phyloP scores from a whole-genome alignment of 2,329 filamentous ascomycete genomes.

The Aspergillus pseudonomiae region DNA sequence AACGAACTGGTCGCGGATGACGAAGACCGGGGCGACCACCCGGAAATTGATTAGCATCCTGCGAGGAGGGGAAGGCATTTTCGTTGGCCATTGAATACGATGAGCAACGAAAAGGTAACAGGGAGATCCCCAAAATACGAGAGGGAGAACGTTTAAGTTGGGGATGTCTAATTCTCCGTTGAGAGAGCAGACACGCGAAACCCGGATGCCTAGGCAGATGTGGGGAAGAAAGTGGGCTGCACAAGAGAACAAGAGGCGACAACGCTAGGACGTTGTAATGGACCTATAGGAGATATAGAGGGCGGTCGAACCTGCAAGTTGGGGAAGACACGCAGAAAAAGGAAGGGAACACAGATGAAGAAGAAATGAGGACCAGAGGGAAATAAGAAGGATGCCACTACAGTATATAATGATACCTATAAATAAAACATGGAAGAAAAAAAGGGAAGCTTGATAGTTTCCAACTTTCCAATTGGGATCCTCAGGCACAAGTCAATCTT shows the following conservation, averaged over 20 bases:
- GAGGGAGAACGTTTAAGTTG: background rate
- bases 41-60: conserved; percentile 23
- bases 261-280: background rate
- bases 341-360: background rate
- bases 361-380: background rate
- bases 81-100: conserved; percentile 28
- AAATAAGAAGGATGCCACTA: background rate
- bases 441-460: too few relatives aligned
- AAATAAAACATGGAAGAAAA: background rate
- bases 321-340: background rate
- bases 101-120: background rate
- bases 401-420: background rate
- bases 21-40: conserved; percentile 17
- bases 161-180: background rate
- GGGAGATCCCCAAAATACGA: background rate
- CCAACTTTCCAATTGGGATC: background rate
- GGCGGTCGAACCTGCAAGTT: background rate
- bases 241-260: conserved; percentile 8
- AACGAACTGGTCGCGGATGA: conserved; percentile 25
- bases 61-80: conserved; percentile 19
- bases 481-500: conserved; percentile 5
- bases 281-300: background rate
- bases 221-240: conserved; percentile 21
- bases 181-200: conserved; percentile 10
- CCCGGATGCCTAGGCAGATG: conserved; percentile 24